phyloP scores from a whole-genome alignment of 176 grass and related monocot species.

The Eleusine coracana region DNA sequence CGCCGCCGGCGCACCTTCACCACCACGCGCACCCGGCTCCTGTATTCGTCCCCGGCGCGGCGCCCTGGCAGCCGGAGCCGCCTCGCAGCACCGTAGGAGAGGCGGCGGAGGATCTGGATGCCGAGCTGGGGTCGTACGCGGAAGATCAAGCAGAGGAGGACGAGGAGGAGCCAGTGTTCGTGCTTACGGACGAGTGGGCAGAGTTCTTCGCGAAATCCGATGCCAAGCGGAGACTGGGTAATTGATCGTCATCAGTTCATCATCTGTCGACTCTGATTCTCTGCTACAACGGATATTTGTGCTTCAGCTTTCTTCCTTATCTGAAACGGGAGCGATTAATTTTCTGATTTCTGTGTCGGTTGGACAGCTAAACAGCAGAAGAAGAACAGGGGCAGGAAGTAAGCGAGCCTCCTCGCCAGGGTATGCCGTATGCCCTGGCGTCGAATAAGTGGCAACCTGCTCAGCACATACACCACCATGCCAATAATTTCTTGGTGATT shows the following conservation, averaged over 20 bases:
- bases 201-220: conserved; percentile 74
- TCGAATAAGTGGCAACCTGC: no score
- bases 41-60: not conserved
- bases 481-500: no score
- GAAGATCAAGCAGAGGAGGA: conserved; percentile 29
- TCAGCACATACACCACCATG: no score
- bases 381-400: not conserved
- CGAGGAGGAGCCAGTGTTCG: conserved; percentile 53
- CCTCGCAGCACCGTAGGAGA: not conserved
- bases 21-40: not conserved
- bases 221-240: conserved; percentile 68
- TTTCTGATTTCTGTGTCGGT: not conserved
- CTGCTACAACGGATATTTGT: not conserved
- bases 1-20: conserved; percentile 20
- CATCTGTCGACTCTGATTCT: not conserved
- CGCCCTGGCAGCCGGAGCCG: not conserved
- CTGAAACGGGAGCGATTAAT: not conserved
- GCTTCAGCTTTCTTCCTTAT: not conserved
- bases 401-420: not conserved
- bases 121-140: not conserved
- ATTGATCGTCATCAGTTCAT: not conserved
- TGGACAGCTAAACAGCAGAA: conserved; percentile 3
- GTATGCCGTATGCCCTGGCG: no score
- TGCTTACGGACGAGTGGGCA: conserved; percentile 65
- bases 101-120: not conserved